phyloP scores from a whole-genome alignment of 2,329 filamentous ascomycete genomes.

The Zasmidium angulare region DNA sequence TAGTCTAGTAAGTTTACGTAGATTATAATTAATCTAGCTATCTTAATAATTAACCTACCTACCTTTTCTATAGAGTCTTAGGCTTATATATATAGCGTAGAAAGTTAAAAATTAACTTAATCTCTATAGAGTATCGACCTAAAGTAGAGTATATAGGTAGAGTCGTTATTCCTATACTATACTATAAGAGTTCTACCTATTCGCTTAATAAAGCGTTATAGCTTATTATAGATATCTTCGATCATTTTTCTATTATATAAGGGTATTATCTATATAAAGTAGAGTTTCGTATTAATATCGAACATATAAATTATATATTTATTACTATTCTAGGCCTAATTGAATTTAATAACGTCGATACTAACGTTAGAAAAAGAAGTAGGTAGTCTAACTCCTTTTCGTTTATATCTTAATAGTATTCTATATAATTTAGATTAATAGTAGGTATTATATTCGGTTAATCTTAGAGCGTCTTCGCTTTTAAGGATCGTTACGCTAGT shows the following conservation, averaged over 20 bases:
- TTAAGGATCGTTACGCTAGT: too few species aligned
- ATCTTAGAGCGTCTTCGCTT: too few species aligned
- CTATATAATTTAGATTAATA: too few species aligned
- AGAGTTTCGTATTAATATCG: too few species aligned
- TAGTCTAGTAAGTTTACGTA: background rate
- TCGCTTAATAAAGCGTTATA: background rate
- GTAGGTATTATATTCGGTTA: too few species aligned
- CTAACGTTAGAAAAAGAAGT: too few species aligned
- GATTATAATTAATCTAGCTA: background rate
- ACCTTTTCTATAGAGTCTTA: background rate
- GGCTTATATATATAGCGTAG: background rate
- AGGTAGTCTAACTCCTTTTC: too few species aligned
- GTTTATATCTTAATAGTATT: too few species aligned
- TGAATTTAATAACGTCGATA: too few species aligned
- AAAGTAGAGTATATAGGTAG: background rate
- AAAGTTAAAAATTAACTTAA: background rate
- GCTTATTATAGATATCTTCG: background rate
- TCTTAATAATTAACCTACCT: background rate
- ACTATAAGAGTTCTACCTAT: background rate
- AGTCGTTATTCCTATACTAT: background rate
- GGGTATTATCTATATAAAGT: background rate
- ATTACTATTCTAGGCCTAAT: too few species aligned
- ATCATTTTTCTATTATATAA: background rate
- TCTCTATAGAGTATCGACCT: background rate
- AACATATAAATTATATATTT: too few species aligned